phyloP scores from a whole-genome alignment of 2,329 filamentous ascomycete genomes.

The Diaporthe aspalathi region DNA sequence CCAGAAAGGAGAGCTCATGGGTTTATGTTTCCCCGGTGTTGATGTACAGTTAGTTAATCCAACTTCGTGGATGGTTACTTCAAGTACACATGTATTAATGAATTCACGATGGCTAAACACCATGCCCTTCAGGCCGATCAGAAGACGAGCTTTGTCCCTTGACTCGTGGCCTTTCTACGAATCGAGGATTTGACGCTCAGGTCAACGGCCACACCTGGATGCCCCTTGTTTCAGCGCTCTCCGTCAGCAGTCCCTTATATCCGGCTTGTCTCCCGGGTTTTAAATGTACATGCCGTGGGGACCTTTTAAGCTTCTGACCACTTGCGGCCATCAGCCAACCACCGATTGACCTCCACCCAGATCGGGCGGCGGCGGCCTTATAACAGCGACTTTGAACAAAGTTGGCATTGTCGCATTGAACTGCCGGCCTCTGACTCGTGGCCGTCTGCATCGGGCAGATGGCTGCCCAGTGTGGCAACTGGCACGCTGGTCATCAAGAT shows the following conservation, averaged over 20 bases:
- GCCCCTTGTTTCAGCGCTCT: constrained; percentile 1
- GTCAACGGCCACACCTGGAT: background rate
- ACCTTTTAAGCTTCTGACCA: background rate
- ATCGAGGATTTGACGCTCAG: constrained; percentile 16
- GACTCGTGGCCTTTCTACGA: constrained; percentile 24
- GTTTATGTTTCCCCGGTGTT: background rate
- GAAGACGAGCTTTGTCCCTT: constrained; percentile 9
- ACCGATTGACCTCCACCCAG: constrained; percentile 4
- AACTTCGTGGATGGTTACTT: constrained; percentile 9
- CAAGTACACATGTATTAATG: too few relatives aligned
- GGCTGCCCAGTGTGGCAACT: constrained; percentile 21
- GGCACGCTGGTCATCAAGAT: background rate
- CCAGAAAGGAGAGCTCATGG: background rate
- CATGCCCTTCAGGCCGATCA: background rate
- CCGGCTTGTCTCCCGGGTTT: constrained; percentile 21
- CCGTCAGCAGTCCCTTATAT: background rate
- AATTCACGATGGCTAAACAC: constrained; percentile 8
- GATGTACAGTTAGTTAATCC: background rate
- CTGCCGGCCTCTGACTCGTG: constrained; percentile 28
- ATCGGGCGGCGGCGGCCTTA: constrained; percentile 23
- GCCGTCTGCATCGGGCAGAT: constrained; percentile 22
- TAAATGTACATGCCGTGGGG: constrained; percentile 1
- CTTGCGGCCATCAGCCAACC: background rate
- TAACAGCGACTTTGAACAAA: constrained; percentile 21
- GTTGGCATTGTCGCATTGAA: constrained; percentile 22